Conservation (phyloP, 2,329 filamentous ascomycete genomes). For the Trichocomaceae sp. region DNA sequence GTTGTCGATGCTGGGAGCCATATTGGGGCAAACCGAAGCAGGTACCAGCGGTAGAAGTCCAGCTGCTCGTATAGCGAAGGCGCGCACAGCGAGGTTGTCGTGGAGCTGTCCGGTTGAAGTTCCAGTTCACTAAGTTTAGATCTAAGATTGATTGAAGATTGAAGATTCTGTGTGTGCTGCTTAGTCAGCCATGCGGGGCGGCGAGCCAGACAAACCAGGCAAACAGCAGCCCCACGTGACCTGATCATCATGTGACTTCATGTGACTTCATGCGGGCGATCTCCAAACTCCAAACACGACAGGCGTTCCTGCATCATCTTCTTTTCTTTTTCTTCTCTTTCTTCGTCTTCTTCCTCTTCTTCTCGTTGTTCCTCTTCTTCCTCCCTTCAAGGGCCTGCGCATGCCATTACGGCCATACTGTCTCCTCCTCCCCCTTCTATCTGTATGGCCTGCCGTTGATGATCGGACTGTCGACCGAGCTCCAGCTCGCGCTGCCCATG, state of each 20-base stretch:
- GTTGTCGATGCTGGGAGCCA: conserved; percentile 91
- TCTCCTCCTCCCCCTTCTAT: not conserved
- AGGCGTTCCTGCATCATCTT: not conserved
- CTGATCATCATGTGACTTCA: not conserved
- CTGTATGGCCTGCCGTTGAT: not conserved
- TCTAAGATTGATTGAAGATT: too few relatives aligned
- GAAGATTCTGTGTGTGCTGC: conserved; percentile 18
- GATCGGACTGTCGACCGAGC: conserved; percentile 4
- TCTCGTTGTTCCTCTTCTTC: too few relatives aligned
- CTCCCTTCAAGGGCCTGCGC: too few relatives aligned
- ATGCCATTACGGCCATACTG: too few relatives aligned
- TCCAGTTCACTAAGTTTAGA: too few relatives aligned
- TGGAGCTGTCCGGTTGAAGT: too few relatives aligned
- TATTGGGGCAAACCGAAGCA: conserved; percentile 47
- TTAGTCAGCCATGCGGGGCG: conserved; percentile 15
- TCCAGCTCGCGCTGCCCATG: conserved; percentile 17
- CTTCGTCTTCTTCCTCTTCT: too few relatives aligned
- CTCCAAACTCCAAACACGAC: not conserved
- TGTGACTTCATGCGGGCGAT: not conserved
- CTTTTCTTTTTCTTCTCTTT: not conserved
- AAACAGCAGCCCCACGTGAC: conserved; percentile 4
- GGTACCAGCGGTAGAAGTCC: conserved; percentile 17
- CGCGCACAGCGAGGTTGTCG: conserved; percentile 5
- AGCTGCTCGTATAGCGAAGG: conserved; percentile 5
- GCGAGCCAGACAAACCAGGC: conserved; percentile 9